A percentile compares a stretch with the other conserved stretches of the same genome.
phyloP scores from a whole-genome alignment of 768 basidiomycete genomes.

The Amanita rimosa region DNA sequence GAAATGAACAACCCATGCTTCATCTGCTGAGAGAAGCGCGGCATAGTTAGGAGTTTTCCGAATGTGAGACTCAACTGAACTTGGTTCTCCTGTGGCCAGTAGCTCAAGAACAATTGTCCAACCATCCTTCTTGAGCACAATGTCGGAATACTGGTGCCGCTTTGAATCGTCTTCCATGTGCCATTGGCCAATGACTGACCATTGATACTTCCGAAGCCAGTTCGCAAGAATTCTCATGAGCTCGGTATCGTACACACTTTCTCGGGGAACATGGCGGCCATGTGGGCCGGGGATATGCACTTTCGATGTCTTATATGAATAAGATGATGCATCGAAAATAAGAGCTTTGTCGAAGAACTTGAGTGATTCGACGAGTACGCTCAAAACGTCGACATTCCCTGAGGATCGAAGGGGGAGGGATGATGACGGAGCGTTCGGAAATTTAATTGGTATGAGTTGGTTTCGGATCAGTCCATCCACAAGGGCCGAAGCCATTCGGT shows the following conservation, averaged over 20 bases:
- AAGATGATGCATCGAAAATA: not conserved
- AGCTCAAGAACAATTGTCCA: too few species aligned
- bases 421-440: slow-evolving; percentile 6
- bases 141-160: not conserved
- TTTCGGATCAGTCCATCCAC: slow-evolving; percentile 1
- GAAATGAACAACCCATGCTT: too few species aligned
- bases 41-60: too few species aligned
- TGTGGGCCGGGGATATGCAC: not conserved
- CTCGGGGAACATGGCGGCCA: slow-evolving; percentile 7
- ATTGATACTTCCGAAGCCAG: slow-evolving; percentile 8
- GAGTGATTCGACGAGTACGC: slow-evolving; percentile 8
- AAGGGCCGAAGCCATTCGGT: not conserved
- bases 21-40: too few species aligned
- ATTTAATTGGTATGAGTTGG: slow-evolving; percentile 6
- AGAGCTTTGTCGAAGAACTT: slow-evolving; percentile 8
- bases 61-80: too few species aligned
- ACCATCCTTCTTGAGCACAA: too few species aligned
- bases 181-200: slow-evolving; percentile 9
- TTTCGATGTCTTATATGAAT: slow-evolving; percentile 7
- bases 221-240: slow-evolving; percentile 10
- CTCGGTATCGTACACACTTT: slow-evolving; percentile 10
- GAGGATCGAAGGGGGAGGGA: not conserved
- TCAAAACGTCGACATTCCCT: slow-evolving; percentile 4
- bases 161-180: slow-evolving; percentile 6
- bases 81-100: too few species aligned